Evolutionary conservation across 345 rosid species (phyloP).

Genomic region (Salix exigua): DNA sequence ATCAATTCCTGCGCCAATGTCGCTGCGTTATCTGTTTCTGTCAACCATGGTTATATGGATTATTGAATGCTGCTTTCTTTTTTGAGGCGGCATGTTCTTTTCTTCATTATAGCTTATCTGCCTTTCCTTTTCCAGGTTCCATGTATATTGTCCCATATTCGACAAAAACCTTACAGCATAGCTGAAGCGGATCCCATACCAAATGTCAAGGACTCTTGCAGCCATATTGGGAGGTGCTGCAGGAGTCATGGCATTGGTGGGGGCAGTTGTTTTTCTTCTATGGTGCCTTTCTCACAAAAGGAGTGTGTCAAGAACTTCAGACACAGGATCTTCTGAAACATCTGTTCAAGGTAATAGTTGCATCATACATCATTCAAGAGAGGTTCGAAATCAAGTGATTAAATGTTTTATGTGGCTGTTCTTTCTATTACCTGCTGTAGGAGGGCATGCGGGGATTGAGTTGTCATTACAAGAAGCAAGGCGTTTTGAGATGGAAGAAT

Average conservation of each 20-base stretch:
- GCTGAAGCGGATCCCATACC: constrained; percentile 52
- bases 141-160: constrained; percentile 23
- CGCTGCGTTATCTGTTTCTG: not conserved
- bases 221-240: constrained; percentile 87
- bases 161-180: constrained; percentile 29
- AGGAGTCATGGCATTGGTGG: constrained; percentile 85
- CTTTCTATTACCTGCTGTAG: constrained; percentile 33
- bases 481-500: constrained; percentile 77
- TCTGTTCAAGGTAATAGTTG: constrained; percentile 56
- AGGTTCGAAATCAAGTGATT: not conserved
- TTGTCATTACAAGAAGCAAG: constrained; percentile 67
- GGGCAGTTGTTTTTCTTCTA: constrained; percentile 41
- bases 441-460: constrained; percentile 71
- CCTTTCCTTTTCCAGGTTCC: constrained; percentile 44
- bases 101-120: constrained; percentile 20
- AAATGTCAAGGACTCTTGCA: constrained; percentile 87
- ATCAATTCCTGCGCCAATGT: not conserved
- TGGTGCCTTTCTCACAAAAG: constrained; percentile 57
- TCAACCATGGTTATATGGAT: not conserved
- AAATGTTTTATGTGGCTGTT: constrained; percentile 6
- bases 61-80: not conserved
- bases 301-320: constrained; percentile 63
- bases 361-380: not conserved
- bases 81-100: not conserved
- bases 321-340: constrained; percentile 79